Evolutionary conservation across 2,329 filamentous ascomycete species (phyloP), one percentile per base, ranked within the genome.

Genomic region (Fusarium secorum): DNA sequence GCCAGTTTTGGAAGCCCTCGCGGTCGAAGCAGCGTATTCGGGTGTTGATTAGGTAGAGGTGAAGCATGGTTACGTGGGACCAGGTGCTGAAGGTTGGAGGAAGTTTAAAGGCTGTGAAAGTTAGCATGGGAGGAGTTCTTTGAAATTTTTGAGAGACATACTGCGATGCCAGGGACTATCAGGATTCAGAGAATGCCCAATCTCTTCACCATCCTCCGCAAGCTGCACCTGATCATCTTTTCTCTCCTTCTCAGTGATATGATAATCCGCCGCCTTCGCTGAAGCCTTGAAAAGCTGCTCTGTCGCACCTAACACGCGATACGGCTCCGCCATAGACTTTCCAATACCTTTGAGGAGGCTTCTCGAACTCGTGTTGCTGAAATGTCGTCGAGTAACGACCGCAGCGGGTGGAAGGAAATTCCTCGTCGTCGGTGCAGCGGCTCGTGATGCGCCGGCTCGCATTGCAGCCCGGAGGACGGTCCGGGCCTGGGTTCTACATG

Each of bases 61-160:
- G 95, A 64, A 99, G 87, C 86, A 97, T 97, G 38, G 95, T 96
- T 46, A 98, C 91, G 81, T 98, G 95, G 24, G 94, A 93, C 96
- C 96, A 99, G 61, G 93, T 95, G 78, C 91, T 95, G 81, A 99
- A 99, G 1, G 94, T 98, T 2, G 94, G 93, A 35, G 88, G 86
- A 22, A 99, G 88, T 30, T 88, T 88, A 70, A 97, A 89, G 55
- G 91, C 93, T 97, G 76, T 58, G n/a, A 15, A 35, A 32, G 17
- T 68, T 32, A 71, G 68, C 30, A 33, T 8, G 26, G n/a, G 18
- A 15, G 18, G 10, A 14, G 5, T 11, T 10, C 22, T 14, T 33
- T n/a, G 22, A 35, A 28, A 22, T 39, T 33, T 3, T 9, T 15
- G 6, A 18, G 30, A 26, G 45, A 81, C 87, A 60, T 84, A 96